Base-by-base conservation (phyloP, 768 basidiomycete genomes). In the Sarcodon aspratus region DNA sequence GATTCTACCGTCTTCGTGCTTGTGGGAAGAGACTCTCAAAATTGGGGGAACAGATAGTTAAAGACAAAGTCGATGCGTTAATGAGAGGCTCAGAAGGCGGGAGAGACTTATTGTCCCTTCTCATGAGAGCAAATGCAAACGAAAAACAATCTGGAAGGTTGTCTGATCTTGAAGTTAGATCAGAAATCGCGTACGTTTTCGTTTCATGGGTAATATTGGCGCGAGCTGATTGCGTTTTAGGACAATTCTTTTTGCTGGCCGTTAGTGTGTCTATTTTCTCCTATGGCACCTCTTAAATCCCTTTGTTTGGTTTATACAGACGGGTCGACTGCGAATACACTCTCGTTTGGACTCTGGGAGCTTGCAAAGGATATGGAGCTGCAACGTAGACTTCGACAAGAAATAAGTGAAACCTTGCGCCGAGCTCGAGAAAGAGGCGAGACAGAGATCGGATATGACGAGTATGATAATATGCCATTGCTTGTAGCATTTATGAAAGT, bases 71-170 rank as follows among this genome's bases (percentile, higher is more conserved):
- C 8, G 40, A 15, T 42, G 13, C 9, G 3, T 9, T 42, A 4
- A n/a, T 1, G 40, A 42, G 13, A n/a, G 7, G 13, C 13, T n/a
- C 13, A 8, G 40, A 42, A 13, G 40, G 13, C 40, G 40, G 40
- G 13, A 42, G 13, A 11, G 40, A 42, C 13, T 4, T 42, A 15
- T 1, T 42, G 40, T 42, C 40, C 9, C 40, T 42, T 12, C 50
- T 54, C 77, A 76, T 78, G 40, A 70, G 72, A 55, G 77, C 78
- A 9, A 80, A 80, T 59, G 67, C 69, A 8, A 68, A 74, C 1
- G 71, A 76, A 54, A 61, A 74, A 45, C 61, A 63, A 27, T 62
- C 60, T 36, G 61, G 62, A 7, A 66, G 65, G 50, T 59, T 82
- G 36, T 51, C 45, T 33, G 57, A 63, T 31, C 49, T 55, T 13